Base-by-base conservation (phyloP, 139 green algal genomes). In the Chlorella sp. region DNA sequence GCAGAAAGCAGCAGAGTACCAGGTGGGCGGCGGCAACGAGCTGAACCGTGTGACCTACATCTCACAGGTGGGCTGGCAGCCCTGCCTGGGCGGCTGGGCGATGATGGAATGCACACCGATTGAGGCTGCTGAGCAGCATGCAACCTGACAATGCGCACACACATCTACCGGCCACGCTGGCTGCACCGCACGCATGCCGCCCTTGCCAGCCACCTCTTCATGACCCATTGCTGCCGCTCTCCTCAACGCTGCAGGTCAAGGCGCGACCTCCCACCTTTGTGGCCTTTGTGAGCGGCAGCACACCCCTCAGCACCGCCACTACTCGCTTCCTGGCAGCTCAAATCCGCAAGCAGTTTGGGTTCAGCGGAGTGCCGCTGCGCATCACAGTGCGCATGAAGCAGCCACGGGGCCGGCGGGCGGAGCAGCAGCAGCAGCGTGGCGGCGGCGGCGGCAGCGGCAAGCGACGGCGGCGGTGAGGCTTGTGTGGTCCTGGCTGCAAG, bases 231-330 rank as follows among this genome's bases (percentile, higher is more conserved):
- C 36, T 65, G 73, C 36, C 41, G 0, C 51, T 51, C 26, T n/a
- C 4, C 44, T n/a, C 44, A 38, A 17, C 15, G 1, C 26, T 47
- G 4, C 93, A 96, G 89, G 81, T 96, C 25, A 94, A 93, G 75
- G 70, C 89, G 2, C 88, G 95, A 5, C 95, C 95, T 20, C 95
- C 95, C n/a, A 94, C 91, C 15, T 98, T 98, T 90, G 88, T 86
- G 12, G 88, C 89, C 16, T 96, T 93, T 68, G 51, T 96, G 57
- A 74, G 75, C 16, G 92, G 93, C 32, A 88, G 38, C 34, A 55
- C 78, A 0, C 44, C 44, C 18, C 47, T 91, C 30, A 30, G 56
- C 1, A 39, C 56, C 0, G 12, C 87, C 30, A 38, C 78, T 1
- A 38, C 44, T 7, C 78, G 84, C 39, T 85, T 87, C 23, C 5